Percentiles rank a stretch among this genome's conserved stretches.
Conservation (phyloP, 495 filamentous ascomycete genomes). For the Apiosordaria backusii region DNA sequence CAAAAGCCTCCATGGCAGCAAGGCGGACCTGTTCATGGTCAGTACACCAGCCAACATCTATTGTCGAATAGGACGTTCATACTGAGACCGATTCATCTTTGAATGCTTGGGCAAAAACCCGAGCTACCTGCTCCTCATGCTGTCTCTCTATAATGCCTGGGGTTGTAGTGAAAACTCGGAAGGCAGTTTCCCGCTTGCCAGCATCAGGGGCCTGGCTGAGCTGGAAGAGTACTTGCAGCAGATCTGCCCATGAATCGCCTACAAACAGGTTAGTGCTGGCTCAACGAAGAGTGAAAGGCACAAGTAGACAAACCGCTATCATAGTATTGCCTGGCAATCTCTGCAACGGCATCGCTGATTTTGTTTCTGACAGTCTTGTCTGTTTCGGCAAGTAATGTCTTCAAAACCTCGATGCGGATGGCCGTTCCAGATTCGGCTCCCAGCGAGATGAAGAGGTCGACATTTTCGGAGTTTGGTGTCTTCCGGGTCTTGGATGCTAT, state of each 20-base stretch:
- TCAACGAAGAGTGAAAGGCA: neutral
- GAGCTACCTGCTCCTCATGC: conserved; percentile 79
- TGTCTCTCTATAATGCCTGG: conserved; percentile 95
- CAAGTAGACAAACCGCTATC: conserved; percentile 69
- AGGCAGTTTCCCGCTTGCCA: conserved; percentile 82
- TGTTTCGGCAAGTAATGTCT: conserved; percentile 67
- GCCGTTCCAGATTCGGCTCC: conserved; percentile 62
- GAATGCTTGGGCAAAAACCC: conserved; percentile 86
- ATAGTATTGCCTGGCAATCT: conserved; percentile 89
- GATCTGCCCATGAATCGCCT: conserved; percentile 88
- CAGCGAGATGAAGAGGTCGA: conserved; percentile 80
- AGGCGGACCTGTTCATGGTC: conserved; percentile 62
- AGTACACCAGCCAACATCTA: conserved; percentile 12
- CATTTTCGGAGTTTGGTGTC: conserved; percentile 62
- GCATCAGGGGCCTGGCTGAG: conserved; percentile 80
- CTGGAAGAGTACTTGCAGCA: conserved; percentile 78
- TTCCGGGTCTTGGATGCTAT: conserved; percentile 87
- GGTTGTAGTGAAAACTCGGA: conserved; percentile 90
- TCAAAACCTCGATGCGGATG: conserved; percentile 78
- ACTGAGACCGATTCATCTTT: conserved; percentile 79
- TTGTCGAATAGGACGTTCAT: conserved; percentile 31
- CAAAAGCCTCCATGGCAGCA: conserved; percentile 93
- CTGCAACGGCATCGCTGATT: conserved; percentile 92
- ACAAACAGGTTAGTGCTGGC: conserved; percentile 28
- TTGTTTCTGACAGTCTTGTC: conserved; percentile 79